Evolutionary conservation across 1,284 basidiomycete species (phyloP), one percentile per base, ranked within the genome.

Genomic region (Fomitopsis pinicola): DNA sequence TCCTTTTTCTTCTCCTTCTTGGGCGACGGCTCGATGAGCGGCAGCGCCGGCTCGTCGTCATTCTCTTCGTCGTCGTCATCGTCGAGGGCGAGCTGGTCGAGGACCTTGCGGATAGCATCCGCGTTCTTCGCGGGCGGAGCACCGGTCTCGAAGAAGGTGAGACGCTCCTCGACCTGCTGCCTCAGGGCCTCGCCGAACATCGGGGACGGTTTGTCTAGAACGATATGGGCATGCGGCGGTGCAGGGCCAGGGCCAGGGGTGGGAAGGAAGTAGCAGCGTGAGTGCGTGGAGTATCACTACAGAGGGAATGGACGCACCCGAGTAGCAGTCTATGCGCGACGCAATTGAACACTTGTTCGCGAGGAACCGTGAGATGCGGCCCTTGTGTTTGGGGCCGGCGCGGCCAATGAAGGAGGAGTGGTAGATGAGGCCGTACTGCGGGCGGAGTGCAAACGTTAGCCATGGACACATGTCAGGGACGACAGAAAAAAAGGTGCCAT

Each of bases 301-400:
- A 36, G 19, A 19, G n/a, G 2, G 19, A 44, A 33, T 22, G 12
- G 38, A 72, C 81, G 57, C 69, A 91, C 93, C 94, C 5, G 91
- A 85, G 76, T 95, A 99, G 78, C 97, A 98, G 77, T 99, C 97
- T 78, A 99, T 99, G 63, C 97, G 84, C 54, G 94, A 92, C 7
- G 97, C 97, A 71, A 99, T 99, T 61, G 95, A 97, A 75, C 95
- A 97, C 80, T 99, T 99, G 85, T 99, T 99, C 56, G 97, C 97
- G 40, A 99, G 83, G 86, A 97, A 98, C 45, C 96, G 89, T 12
- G 95, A 97, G 76, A 98, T 98, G 63, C 97, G 90, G 42, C 97
- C 97, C 83, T 99, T 99, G 83, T 95, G 90, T 78, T 97, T 97
- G 60, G 95, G 84, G 17, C 90, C 93, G 3, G 97, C 96, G 58